Conservation (phyloP, 257 asterid species). For the Asclepias syriaca region DNA sequence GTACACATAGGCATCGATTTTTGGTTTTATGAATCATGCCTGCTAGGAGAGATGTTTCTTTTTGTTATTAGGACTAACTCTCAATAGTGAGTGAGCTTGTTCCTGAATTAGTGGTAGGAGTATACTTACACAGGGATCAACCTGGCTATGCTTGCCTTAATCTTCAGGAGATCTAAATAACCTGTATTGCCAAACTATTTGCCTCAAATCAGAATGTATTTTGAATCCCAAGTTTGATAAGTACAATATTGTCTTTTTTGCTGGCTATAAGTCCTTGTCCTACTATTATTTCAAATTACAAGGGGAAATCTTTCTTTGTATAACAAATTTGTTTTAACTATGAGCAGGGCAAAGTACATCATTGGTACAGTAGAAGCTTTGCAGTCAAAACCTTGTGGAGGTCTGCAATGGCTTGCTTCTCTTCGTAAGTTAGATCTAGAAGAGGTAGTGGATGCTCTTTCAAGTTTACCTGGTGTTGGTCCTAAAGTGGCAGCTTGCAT, state of each 20-base stretch:
- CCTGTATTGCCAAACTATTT: background rate
- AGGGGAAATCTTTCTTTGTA: background rate
- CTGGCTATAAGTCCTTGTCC: background rate
- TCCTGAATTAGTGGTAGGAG: background rate
- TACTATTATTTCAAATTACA: background rate
- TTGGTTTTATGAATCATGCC: background rate
- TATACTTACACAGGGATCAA: background rate
- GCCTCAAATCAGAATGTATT: no score
- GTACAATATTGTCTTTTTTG: background rate
- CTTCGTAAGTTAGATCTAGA: conserved; percentile 72
- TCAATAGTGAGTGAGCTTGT: background rate
- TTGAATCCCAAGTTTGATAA: background rate
- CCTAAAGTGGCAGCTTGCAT: conserved; percentile 98
- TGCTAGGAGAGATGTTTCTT: background rate
- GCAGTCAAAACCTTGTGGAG: conserved; percentile 80
- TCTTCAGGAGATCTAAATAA: background rate
- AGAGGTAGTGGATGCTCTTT: conserved; percentile 58
- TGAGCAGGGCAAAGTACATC: conserved; percentile 84
- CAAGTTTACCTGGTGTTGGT: conserved; percentile 87
- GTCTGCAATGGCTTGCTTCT: conserved; percentile 76
- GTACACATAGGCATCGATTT: background rate
- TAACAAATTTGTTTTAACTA: background rate
- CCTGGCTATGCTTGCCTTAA: background rate
- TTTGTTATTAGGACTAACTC: background rate
- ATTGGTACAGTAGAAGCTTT: conserved; percentile 73